phyloP scores from a whole-genome alignment of 768 basidiomycete genomes.

The Hygrophoropsis aurantiaca region DNA sequence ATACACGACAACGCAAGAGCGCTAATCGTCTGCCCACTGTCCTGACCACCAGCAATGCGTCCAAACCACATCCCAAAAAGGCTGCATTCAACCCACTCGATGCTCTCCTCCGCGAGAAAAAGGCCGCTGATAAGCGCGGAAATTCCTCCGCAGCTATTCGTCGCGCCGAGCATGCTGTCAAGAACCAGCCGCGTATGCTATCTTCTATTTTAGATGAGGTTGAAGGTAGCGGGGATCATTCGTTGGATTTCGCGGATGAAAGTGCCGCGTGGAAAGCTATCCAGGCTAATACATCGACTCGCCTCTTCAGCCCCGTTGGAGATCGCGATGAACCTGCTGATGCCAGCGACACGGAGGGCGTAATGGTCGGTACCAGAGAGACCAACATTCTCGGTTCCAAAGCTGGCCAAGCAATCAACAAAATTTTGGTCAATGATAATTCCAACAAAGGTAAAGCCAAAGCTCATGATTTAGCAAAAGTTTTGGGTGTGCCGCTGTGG shows the following conservation, averaged over 20 bases:
- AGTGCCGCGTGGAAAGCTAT: constrained; percentile 40
- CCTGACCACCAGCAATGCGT: constrained; percentile 2
- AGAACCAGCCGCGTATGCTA: constrained; percentile 28
- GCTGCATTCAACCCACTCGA: constrained; percentile 50
- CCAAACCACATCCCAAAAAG: constrained; percentile 18
- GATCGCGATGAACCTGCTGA: not conserved
- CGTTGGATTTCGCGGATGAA: constrained; percentile 32
- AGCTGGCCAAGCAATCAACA: constrained; percentile 41
- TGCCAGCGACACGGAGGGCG: constrained; percentile 21
- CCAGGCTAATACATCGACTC: constrained; percentile 16
- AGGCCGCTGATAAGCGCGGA: constrained; percentile 25
- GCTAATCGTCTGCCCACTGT: constrained; percentile 11
- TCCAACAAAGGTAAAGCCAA: constrained; percentile 24
- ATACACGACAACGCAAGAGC: constrained; percentile 19
- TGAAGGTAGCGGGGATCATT: constrained; percentile 20
- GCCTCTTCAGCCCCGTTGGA: constrained; percentile 14
- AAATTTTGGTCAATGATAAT: constrained; percentile 44
- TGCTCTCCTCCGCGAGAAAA: constrained; percentile 55
- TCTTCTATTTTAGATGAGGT: constrained; percentile 13
- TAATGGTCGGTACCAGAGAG: constrained; percentile 37
- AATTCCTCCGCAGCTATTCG: constrained; percentile 41
- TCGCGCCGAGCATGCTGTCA: constrained; percentile 44
- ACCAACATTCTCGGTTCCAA: constrained; percentile 26
- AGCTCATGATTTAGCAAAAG: constrained; percentile 21
- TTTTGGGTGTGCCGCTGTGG: constrained; percentile 34